Evolutionary conservation across 129 eudicot species (phyloP).

Genomic region (Flaveria bidentis): DNA sequence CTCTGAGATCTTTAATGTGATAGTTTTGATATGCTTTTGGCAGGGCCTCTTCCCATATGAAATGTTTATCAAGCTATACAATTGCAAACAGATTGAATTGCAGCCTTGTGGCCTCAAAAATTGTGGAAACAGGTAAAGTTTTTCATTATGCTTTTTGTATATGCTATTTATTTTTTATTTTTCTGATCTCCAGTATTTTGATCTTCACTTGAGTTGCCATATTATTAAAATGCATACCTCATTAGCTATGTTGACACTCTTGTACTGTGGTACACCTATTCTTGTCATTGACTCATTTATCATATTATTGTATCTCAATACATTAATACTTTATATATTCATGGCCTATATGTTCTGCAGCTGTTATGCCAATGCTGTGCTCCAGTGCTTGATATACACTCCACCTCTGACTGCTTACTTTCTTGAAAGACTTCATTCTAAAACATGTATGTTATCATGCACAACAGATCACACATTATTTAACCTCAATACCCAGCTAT

Average conservation of each 20-base stretch:
- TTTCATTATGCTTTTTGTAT: background rate
- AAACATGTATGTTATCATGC: slow-evolving; percentile 61
- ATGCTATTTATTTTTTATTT: background rate
- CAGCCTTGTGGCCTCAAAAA: slow-evolving; percentile 78
- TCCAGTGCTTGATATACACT: slow-evolving; percentile 82
- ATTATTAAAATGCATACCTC: background rate
- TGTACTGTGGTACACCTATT: background rate
- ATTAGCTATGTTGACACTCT: background rate
- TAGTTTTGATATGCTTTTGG: slow-evolving; percentile 13
- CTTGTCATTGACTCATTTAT: background rate
- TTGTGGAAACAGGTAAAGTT: slow-evolving; percentile 89
- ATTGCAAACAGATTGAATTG: slow-evolving; percentile 59
- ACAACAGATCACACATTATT: background rate
- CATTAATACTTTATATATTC: background rate
- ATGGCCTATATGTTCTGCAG: slow-evolving; percentile 47
- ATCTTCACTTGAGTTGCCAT: background rate
- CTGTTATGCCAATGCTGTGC: slow-evolving; percentile 94
- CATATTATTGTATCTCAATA: slow-evolving; percentile 3
- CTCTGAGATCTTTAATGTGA: slow-evolving; percentile 10
- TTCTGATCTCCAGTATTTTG: background rate
- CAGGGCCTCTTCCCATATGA: slow-evolving; percentile 79
- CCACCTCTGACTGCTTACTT: slow-evolving; percentile 86
- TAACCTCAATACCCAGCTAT: background rate
- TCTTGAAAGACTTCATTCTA: slow-evolving; percentile 74
- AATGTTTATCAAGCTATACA: slow-evolving; percentile 70